phyloP scores from a whole-genome alignment of 2,329 filamentous ascomycete species.

The Paraphoma sp. region DNA sequence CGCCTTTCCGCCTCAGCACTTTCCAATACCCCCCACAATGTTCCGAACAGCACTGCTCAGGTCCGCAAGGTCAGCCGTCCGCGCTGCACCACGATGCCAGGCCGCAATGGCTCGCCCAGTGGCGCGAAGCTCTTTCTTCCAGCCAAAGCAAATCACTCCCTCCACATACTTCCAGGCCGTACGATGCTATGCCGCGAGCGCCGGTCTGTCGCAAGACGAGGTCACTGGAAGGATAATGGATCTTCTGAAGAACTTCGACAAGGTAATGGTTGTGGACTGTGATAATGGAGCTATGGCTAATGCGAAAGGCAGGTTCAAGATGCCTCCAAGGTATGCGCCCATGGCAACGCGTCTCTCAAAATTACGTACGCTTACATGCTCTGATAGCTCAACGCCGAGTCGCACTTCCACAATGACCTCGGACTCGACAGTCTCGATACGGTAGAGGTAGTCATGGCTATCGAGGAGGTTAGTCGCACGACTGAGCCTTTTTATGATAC shows the following conservation, averaged over 20 bases:
- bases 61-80: constrained; percentile 66
- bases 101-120: constrained; percentile 65
- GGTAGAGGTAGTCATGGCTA: constrained; percentile 99
- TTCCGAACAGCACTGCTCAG: constrained; percentile 87
- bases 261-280: constrained; percentile 64
- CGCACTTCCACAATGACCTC: constrained; percentile 97
- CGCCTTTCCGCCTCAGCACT: constrained; percentile 27
- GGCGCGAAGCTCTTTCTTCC: constrained; percentile 66
- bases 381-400: constrained; percentile 75
- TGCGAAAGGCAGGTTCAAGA: constrained; percentile 63
- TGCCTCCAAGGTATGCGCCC: constrained; percentile 59
- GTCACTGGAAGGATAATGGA: constrained; percentile 92
- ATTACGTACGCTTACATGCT: constrained; percentile 24
- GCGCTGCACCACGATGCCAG: constrained; percentile 51
- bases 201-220: constrained; percentile 80
- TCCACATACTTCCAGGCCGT: constrained; percentile 71
- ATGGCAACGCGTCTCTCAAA: not conserved
- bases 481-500: constrained; percentile 1
- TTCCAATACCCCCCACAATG: constrained; percentile 65
- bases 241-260: constrained; percentile 95
- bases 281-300: constrained; percentile 33
- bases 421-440: constrained; percentile 97
- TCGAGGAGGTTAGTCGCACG: constrained; percentile 79
- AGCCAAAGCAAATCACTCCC: constrained; percentile 66
- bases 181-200: constrained; percentile 85